Percentiles rank a stretch among this genome's conserved stretches.
These are phyloP conservation scores for Paraconiothyrium brasiliense DNA, from an alignment of 2,329 filamentous ascomycete genomes.

Conservation along the genomic window DNA sequence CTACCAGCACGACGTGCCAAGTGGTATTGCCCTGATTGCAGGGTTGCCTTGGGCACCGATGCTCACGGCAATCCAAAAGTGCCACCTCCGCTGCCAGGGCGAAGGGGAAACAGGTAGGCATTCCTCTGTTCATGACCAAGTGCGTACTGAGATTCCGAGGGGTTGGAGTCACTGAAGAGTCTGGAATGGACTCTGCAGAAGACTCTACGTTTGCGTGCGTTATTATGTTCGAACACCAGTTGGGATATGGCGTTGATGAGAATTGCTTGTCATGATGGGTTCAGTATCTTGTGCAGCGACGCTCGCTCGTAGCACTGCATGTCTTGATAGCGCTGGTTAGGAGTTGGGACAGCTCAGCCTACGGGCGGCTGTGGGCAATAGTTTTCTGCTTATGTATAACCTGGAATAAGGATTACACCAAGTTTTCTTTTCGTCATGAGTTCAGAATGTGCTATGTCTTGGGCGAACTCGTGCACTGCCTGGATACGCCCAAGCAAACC, in stretches of 20 bases:
- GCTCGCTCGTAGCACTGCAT: constrained; percentile 1
- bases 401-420: not conserved
- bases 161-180: constrained; percentile 42
- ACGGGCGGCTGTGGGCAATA: constrained; percentile 3
- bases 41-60: constrained; percentile 37
- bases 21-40: constrained; percentile 85
- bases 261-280: not conserved
- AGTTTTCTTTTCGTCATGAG: not conserved
- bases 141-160: constrained; percentile 44
- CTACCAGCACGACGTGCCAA: constrained; percentile 78
- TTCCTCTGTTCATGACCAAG: constrained; percentile 26
- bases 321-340: not conserved
- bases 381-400: not conserved
- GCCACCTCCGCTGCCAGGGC: constrained; percentile 44
- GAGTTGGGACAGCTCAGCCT: not conserved
- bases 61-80: constrained; percentile 46
- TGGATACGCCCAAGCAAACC: not conserved
- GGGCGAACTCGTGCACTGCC: too few relatives aligned
- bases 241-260: constrained; percentile 6
- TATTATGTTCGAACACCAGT: constrained; percentile 4
- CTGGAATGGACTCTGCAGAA: constrained; percentile 13
- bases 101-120: constrained; percentile 46
- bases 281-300: not conserved
- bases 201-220: constrained; percentile 20
- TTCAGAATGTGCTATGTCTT: too few relatives aligned